phyloP scores from a whole-genome alignment of 495 filamentous ascomycete genomes.

The Aspergillus carlsbadensis region DNA sequence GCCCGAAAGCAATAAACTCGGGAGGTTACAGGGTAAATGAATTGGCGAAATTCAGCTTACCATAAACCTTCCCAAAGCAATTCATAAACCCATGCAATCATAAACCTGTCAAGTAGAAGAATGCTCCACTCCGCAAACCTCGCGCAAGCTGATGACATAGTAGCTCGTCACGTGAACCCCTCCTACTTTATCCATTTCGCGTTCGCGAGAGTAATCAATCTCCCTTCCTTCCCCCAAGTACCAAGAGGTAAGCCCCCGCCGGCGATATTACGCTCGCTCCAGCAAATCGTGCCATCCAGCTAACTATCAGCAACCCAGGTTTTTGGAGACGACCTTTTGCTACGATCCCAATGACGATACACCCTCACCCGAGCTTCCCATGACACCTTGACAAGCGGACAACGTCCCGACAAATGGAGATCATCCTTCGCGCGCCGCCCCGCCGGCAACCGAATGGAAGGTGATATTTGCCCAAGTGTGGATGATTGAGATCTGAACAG shows the following conservation, averaged over 20 bases:
- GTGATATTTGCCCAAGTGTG: slow-evolving; percentile 27
- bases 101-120: not conserved
- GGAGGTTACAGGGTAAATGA: not conserved
- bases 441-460: slow-evolving; percentile 34
- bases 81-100: not conserved
- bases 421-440: slow-evolving; percentile 29
- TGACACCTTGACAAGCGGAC: slow-evolving; percentile 27
- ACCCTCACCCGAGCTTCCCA: slow-evolving; percentile 40
- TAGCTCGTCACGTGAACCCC: slow-evolving; percentile 15
- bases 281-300: not conserved
- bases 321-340: not conserved
- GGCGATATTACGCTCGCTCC: not conserved
- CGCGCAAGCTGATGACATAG: slow-evolving; percentile 8
- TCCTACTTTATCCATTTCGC: slow-evolving; percentile 1
- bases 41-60: slow-evolving; percentile 7
- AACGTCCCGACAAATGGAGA: slow-evolving; percentile 26
- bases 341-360: slow-evolving; percentile 40
- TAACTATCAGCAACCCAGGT: not conserved
- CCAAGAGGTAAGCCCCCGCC: not conserved
- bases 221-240: not conserved
- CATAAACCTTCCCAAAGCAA: not conserved
- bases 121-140: slow-evolving; percentile 1
- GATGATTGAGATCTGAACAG: slow-evolving; percentile 51
- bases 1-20: not conserved
- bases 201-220: not conserved